These are phyloP conservation scores for Solanum pinnatisectum DNA, from an alignment of 257 asterid genomes.

Conservation along the genomic window DNA sequence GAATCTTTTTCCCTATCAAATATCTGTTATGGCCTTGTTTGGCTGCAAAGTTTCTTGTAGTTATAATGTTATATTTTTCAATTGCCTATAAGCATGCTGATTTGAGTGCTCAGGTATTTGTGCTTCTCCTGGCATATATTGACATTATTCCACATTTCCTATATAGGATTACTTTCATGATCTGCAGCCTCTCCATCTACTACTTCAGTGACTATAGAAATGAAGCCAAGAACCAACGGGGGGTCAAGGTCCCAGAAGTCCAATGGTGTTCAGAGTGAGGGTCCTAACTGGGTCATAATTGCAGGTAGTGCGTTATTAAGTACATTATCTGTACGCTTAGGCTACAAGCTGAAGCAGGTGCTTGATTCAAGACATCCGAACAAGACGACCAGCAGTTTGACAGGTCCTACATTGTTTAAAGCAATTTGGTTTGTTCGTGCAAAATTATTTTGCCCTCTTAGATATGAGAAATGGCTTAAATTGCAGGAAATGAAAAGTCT, in stretches of 20 bases:
- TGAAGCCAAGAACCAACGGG: slow-evolving; percentile 48
- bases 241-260: slow-evolving; percentile 31
- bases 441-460: slow-evolving; percentile 10
- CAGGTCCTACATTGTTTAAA: slow-evolving; percentile 31
- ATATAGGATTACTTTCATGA: slow-evolving; percentile 24
- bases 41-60: neutral
- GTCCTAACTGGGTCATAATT: slow-evolving; percentile 74
- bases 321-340: slow-evolving; percentile 66
- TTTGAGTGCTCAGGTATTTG: neutral
- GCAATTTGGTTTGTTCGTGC: neutral
- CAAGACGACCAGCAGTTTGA: slow-evolving; percentile 22
- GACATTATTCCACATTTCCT: slow-evolving; percentile 4
- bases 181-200: slow-evolving; percentile 5
- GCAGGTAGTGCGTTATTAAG: slow-evolving; percentile 79
- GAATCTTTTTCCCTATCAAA: neutral
- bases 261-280: slow-evolving; percentile 40
- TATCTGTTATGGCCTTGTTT: neutral
- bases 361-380: slow-evolving; percentile 47
- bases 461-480: slow-evolving; percentile 10
- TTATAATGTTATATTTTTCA: neutral
- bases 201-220: slow-evolving; percentile 15
- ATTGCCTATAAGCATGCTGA: neutral
- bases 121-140: neutral
- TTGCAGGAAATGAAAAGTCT: slow-evolving; percentile 48
- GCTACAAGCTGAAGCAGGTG: slow-evolving; percentile 73